Evolutionary conservation across 108 stramenopile species (phyloP).

Genomic region (Epithemia pelagica): DNA sequence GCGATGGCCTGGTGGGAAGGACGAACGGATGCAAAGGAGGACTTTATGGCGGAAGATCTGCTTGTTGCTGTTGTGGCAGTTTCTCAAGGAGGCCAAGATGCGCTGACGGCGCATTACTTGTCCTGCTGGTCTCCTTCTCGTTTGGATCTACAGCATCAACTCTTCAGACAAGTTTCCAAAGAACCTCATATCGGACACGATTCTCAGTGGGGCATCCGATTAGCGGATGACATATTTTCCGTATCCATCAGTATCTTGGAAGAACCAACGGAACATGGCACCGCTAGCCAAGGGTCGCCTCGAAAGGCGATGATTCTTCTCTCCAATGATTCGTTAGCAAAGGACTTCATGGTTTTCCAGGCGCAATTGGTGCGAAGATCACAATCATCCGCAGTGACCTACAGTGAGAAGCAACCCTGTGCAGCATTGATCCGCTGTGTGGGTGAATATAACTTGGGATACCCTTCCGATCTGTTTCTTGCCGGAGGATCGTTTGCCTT

Average conservation of each 20-base stretch:
- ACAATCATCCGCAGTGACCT: not conserved
- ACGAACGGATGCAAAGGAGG: constrained; percentile 1
- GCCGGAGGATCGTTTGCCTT: constrained; percentile 9
- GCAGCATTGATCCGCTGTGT: not conserved
- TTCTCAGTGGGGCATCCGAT: not conserved
- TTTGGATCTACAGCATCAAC: constrained; percentile 4
- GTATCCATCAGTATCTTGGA: constrained; percentile 1
- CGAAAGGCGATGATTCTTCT: constrained; percentile 6
- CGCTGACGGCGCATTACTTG: constrained; percentile 17
- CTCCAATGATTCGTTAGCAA: not conserved
- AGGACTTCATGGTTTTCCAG: constrained; percentile 4
- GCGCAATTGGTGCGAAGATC: not conserved
- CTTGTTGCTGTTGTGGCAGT: constrained; percentile 27
- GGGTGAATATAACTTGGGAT: not conserved
- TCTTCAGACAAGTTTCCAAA: not conserved
- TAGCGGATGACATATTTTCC: not conserved
- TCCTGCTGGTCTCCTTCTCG: constrained; percentile 28
- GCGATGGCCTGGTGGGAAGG: constrained; percentile 42
- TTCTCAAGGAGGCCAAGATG: constrained; percentile 5
- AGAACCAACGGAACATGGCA: not conserved
- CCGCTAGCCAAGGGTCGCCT: not conserved
- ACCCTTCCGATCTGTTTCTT: not conserved
- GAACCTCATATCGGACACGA: not conserved
- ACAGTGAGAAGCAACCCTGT: constrained; percentile 1
- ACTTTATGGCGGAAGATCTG: constrained; percentile 20